Evolutionary conservation across 2,329 filamentous ascomycete species (phyloP).

Genomic region (Colletotrichum truncatum): DNA sequence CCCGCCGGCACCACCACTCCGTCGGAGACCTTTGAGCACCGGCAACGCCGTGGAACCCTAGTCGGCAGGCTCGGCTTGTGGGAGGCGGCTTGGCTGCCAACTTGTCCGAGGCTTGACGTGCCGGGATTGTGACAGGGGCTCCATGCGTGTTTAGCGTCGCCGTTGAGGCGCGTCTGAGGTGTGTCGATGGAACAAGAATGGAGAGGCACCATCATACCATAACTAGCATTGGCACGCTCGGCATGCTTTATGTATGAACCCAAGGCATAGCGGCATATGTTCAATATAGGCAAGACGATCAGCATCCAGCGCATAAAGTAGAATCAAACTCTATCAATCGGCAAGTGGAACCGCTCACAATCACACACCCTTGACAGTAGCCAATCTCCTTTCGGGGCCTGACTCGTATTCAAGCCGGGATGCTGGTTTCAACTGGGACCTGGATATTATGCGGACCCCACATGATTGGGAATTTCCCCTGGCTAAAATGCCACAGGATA

Average conservation of each 20-base stretch:
- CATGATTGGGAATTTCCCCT: slow-evolving; percentile 11
- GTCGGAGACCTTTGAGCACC: slow-evolving; percentile 6
- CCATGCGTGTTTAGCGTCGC: background rate
- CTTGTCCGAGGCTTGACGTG: background rate
- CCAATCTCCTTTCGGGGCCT: slow-evolving; percentile 22
- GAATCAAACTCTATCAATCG: slow-evolving; percentile 28
- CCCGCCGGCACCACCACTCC: slow-evolving; percentile 11
- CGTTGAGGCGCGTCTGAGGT: background rate
- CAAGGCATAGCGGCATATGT: slow-evolving; percentile 6
- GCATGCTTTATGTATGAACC: background rate
- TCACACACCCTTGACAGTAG: background rate
- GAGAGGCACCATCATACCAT: background rate
- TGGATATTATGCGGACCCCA: slow-evolving; percentile 15
- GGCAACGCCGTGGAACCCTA: slow-evolving; percentile 13
- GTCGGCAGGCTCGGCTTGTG: slow-evolving; percentile 25
- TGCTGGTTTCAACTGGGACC: slow-evolving; percentile 25
- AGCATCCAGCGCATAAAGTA: slow-evolving; percentile 26
- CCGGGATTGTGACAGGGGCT: background rate
- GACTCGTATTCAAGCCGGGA: slow-evolving; percentile 24
- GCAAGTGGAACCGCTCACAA: slow-evolving; percentile 23
- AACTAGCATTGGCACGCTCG: background rate
- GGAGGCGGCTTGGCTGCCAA: slow-evolving; percentile 12
- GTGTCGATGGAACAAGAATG: background rate
- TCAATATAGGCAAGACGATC: slow-evolving; percentile 19
- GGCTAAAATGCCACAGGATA: slow-evolving; percentile 3